Evolutionary conservation across 1,139 yeast genomes (phyloP), one percentile per base, ranked within the genome.

Genomic region (Lodderomyces theae): DNA sequence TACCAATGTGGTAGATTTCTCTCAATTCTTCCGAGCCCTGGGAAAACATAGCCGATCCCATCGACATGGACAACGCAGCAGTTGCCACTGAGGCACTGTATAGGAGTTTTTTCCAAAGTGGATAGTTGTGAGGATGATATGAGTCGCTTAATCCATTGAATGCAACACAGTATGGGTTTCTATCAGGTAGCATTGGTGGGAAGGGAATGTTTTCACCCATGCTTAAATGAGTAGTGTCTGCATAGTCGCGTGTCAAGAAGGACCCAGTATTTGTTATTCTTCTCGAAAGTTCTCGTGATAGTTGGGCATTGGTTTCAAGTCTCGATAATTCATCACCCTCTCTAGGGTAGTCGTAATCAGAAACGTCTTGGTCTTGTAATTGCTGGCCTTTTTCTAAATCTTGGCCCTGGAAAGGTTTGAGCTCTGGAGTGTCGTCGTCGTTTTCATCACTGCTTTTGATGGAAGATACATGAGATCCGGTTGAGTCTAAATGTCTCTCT

Each of bases 101-200:
- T 3, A 50, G 16, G 3, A 65, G 17, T 49, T 74, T 73, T 30
- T 53, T 58, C 22, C 33, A 28, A 19, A 61, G 26, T 2, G 74
- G 51, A 71, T 74, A 76, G 52, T 77, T 78, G 44, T 64, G 67
- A 0, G 83, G 82, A 48, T 65, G 70, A 0, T 46, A 35, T 1
- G 80, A 79, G 51, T 78, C 83, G 23, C 69, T 63, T 1, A 72
- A 71, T 1, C 81, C 80, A 45, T 71, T 74, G 50, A 60, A 78
- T 24, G 60, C 53, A 8, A 69, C 74, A 5, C 57, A 51, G 47
- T 66, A 69, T 3, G 63, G 61, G 4, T 56, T 58, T 39, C 66
- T 56, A 29, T 63, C 63, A 1, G 67, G 69, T 29, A 67, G 53
- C 11, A 57, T 44, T 3, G 73, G 69, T 1, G 75, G 75, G 40